A percentile compares a stretch with the other conserved stretches of the same genome.
Conservation (phyloP, 805 yeast genomes). For the Metschnikowia gelsemii region DNA sequence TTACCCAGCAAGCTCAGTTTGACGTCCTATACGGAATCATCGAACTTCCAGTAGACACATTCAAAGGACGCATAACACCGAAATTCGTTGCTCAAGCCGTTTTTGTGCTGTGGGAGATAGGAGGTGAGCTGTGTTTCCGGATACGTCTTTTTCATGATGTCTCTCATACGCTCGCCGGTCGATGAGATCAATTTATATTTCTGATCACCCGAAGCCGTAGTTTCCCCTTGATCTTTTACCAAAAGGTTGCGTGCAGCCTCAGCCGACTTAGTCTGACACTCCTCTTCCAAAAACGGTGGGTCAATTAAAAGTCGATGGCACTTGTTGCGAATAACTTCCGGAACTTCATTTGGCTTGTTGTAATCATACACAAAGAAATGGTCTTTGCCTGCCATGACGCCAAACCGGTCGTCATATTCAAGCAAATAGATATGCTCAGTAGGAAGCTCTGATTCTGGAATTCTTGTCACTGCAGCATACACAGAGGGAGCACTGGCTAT, state of each 20-base stretch:
- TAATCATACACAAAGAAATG: constrained; percentile 76
- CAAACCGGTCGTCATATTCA: constrained; percentile 79
- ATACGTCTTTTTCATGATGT: constrained; percentile 57
- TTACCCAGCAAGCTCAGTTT: not conserved
- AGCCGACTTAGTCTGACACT: constrained; percentile 70
- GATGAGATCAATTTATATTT: constrained; percentile 63
- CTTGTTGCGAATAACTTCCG: constrained; percentile 53
- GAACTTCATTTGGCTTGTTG: constrained; percentile 62
- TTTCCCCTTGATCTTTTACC: constrained; percentile 35
- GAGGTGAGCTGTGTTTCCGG: constrained; percentile 64
- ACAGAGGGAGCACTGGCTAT: constrained; percentile 91
- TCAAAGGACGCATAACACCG: constrained; percentile 81
- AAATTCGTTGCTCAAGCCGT: constrained; percentile 85
- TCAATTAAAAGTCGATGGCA: constrained; percentile 76
- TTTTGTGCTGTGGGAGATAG: constrained; percentile 77
- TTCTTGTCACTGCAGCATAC: constrained; percentile 71
- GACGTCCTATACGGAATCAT: constrained; percentile 15
- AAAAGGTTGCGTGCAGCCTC: constrained; percentile 57
- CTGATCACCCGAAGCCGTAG: constrained; percentile 40
- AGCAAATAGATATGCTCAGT: constrained; percentile 69
- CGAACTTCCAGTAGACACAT: constrained; percentile 63
- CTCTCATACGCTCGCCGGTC: constrained; percentile 87
- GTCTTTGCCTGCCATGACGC: constrained; percentile 62
- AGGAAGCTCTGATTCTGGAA: constrained; percentile 52
- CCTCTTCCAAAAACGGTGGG: constrained; percentile 83